Percentiles rank a stretch among this genome's conserved stretches.
These are phyloP conservation scores for Aspergillus saccharolyticus DNA, from an alignment of 495 filamentous ascomycete species.

Conservation along the genomic window DNA sequence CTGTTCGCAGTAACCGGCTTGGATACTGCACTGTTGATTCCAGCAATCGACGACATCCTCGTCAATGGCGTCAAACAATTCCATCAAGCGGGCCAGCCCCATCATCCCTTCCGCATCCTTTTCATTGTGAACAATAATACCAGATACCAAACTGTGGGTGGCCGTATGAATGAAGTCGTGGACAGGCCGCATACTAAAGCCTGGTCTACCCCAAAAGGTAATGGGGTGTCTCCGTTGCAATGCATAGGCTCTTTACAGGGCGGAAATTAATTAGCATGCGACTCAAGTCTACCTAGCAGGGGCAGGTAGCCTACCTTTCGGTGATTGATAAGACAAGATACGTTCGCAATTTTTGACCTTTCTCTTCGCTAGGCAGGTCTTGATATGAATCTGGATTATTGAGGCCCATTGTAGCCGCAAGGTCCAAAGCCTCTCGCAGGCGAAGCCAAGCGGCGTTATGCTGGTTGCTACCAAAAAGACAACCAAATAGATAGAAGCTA, in stretches of 20 bases:
- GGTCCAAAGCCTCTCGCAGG: slow-evolving; percentile 53
- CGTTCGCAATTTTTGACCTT: slow-evolving; percentile 38
- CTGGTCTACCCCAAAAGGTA: slow-evolving; percentile 35
- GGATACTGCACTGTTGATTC: slow-evolving; percentile 35
- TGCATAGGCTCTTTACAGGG: slow-evolving; percentile 59
- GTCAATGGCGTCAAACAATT: slow-evolving; percentile 39
- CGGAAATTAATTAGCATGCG: neutral
- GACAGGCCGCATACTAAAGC: slow-evolving; percentile 34
- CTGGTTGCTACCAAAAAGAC: slow-evolving; percentile 62
- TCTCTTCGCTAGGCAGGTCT: slow-evolving; percentile 40
- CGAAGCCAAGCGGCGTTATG: slow-evolving; percentile 56
- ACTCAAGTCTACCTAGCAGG: neutral
- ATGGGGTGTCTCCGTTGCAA: slow-evolving; percentile 52
- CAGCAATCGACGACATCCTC: slow-evolving; percentile 41
- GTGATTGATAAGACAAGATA: slow-evolving; percentile 59
- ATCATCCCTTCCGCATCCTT: slow-evolving; percentile 42
- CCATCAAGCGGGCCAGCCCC: slow-evolving; percentile 39
- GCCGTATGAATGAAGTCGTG: slow-evolving; percentile 38
- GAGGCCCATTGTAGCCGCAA: slow-evolving; percentile 53
- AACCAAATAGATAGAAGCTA: slow-evolving; percentile 76
- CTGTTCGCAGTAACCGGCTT: slow-evolving; percentile 29
- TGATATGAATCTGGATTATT: slow-evolving; percentile 51
- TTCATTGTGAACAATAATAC: slow-evolving; percentile 43
- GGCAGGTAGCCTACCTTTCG: slow-evolving; percentile 38
- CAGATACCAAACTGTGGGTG: slow-evolving; percentile 36